Evolutionary conservation across 164 flowering plant genomes (phyloP), one percentile per base, ranked within the genome.

Genomic region (Liriodendron chinense): DNA sequence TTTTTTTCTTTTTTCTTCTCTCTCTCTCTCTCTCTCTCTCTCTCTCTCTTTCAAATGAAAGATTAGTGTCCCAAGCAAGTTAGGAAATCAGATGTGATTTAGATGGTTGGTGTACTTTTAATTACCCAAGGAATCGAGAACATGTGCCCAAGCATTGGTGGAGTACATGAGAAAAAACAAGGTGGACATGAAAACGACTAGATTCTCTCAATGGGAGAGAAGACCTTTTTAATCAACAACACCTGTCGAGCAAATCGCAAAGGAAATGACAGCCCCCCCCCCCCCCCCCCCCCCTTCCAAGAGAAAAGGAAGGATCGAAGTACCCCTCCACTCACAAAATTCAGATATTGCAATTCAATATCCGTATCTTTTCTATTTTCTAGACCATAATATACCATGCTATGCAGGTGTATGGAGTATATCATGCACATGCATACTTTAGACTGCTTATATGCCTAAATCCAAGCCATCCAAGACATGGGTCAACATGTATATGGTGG

Each of bases 291-390:
- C 69, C 56, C 43, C 43, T 7, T 71, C 79, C 79, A 77, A 75
- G 77, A 75, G 77, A 57, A 57, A 57, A 69, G 77, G 77, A 75
- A 74, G 65, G 77, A 75, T 59, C 77, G 21, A 57, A 68, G 69
- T 24, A 18, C 47, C 67, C 24, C 24, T 14, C 26, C 26, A 23
- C 67, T 22, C 24, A 64, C 16, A 64, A 23, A 14, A 16, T 3
- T 57, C 20, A 57, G 62, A 13, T 57, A 8, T n/a, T n/a, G n/a
- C n/a, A n/a, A n/a, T n/a, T n/a, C n/a, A n/a, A n/a, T 34, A 34
- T 34, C 43, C 43, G 0, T 34, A 3, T 34, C 5, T 34, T 34
- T 34, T 34, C 0, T 34, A 14, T 14, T 3, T 4, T 57, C n/a
- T 13, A 57, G 12, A 2, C n/a, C 62, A 14, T 57, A 10, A 57